phyloP scores from a whole-genome alignment of 2,329 filamentous ascomycete genomes.

The Botrytis hyacinthi region DNA sequence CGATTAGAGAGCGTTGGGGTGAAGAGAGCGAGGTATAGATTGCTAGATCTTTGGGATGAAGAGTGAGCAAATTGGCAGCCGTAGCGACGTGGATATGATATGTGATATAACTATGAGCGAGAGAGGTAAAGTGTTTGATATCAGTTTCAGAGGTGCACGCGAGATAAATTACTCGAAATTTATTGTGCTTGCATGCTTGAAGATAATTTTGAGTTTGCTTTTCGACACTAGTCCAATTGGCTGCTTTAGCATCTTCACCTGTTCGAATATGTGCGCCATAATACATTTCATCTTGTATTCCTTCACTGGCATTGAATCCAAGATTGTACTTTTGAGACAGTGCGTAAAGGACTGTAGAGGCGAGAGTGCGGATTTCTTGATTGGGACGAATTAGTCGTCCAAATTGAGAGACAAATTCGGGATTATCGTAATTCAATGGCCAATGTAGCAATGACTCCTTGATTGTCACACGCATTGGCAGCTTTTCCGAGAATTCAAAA shows the following conservation, averaged over 20 bases:
- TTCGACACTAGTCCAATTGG: constrained; percentile 5
- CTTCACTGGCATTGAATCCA: constrained; percentile 31
- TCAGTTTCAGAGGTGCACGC: neutral
- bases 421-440: constrained; percentile 28
- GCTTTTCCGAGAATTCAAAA: constrained; percentile 22
- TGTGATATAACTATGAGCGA: constrained; percentile 5
- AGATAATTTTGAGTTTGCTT: constrained; percentile 15
- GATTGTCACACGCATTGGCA: constrained; percentile 32
- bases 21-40: neutral
- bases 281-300: constrained; percentile 36
- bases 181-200: constrained; percentile 18
- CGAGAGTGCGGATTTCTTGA: constrained; percentile 27
- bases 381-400: constrained; percentile 32
- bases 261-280: constrained; percentile 43
- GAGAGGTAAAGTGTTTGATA: constrained; percentile 2
- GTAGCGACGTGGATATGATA: constrained; percentile 8
- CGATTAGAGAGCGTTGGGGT: neutral
- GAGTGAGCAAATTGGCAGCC: neutral
- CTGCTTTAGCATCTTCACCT: constrained; percentile 38
- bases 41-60: neutral
- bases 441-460: constrained; percentile 29
- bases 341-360: constrained; percentile 33
- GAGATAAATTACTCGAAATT: constrained; percentile 6
- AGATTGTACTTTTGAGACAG: constrained; percentile 35
- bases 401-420: constrained; percentile 28